These are phyloP conservation scores for Brasilioporus rufonigricans DNA, from an alignment of 768 basidiomycete genomes.

Conservation along the genomic window DNA sequence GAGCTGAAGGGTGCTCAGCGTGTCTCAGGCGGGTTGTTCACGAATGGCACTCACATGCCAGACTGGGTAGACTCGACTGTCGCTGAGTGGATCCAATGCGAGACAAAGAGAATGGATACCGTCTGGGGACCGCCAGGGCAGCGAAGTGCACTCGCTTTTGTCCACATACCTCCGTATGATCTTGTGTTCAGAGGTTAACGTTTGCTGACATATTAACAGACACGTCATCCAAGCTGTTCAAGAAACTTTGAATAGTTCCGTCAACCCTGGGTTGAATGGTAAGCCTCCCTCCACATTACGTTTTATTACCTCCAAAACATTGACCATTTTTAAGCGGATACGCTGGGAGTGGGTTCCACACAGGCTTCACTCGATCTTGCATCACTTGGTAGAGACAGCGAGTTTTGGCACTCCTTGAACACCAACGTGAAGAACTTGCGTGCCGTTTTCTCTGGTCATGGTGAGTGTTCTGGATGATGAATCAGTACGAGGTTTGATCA, in stretches of 20 bases:
- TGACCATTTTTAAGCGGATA: conserved; percentile 43
- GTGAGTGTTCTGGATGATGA: conserved; percentile 32
- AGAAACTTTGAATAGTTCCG: conserved; percentile 35
- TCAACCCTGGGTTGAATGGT: conserved; percentile 46
- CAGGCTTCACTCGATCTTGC: conserved; percentile 47
- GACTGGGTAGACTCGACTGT: conserved; percentile 72
- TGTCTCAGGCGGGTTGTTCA: conserved; percentile 46
- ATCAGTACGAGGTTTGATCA: background rate
- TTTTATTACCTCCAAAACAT: background rate
- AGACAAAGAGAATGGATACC: conserved; percentile 51
- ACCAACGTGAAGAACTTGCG: conserved; percentile 61
- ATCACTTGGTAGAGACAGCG: conserved; percentile 45
- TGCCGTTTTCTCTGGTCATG: conserved; percentile 70
- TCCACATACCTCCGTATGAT: conserved; percentile 72
- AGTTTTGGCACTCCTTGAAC: conserved; percentile 64
- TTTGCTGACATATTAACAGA: conserved; percentile 1
- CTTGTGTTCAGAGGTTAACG: background rate
- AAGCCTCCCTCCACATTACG: background rate
- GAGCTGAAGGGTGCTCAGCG: conserved; percentile 1
- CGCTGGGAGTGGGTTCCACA: conserved; percentile 53
- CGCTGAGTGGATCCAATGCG: conserved; percentile 55
- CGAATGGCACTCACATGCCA: conserved; percentile 44
- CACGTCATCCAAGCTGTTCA: conserved; percentile 35
- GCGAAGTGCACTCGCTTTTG: conserved; percentile 63
- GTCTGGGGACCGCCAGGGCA: conserved; percentile 55